Evolutionary conservation across 2,329 filamentous ascomycete genomes (phyloP).

Genomic region (Scorias spongiosa): DNA sequence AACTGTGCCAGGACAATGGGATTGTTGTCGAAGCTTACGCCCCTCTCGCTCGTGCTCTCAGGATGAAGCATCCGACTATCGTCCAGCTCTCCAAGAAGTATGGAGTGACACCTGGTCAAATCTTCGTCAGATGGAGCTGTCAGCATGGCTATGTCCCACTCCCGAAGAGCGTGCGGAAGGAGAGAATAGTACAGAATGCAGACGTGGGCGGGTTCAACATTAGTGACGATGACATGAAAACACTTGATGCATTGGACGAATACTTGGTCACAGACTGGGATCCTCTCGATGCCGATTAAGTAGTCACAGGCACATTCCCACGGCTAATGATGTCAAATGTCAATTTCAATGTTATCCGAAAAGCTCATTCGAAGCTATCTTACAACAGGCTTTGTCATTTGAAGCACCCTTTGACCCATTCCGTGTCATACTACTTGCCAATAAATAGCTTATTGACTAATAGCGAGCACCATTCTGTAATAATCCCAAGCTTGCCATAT

Average conservation of each 20-base stretch:
- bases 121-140: conserved; percentile 64
- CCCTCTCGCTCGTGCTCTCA: conserved; percentile 54
- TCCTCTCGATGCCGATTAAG: conserved; percentile 15
- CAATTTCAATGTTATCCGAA: too few relatives aligned
- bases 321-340: too few relatives aligned
- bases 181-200: conserved; percentile 51
- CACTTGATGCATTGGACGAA: conserved; percentile 53
- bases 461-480: too few relatives aligned
- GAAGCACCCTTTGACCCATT: too few relatives aligned
- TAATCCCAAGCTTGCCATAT: too few relatives aligned
- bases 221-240: conserved; percentile 44
- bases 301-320: not conserved
- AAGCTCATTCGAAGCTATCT: too few relatives aligned
- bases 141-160: conserved; percentile 59
- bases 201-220: conserved; percentile 47
- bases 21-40: conserved; percentile 70
- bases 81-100: conserved; percentile 51
- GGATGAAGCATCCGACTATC: conserved; percentile 54
- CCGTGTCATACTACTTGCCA: too few relatives aligned
- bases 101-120: conserved; percentile 52
- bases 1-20: conserved; percentile 47
- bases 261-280: conserved; percentile 44
- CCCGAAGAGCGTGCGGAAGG: conserved; percentile 53
- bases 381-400: too few relatives aligned
- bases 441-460: too few relatives aligned